These are phyloP conservation scores for Phytophthora idaei DNA, from an alignment of 352 stramenopile species.

Conservation along the genomic window DNA sequence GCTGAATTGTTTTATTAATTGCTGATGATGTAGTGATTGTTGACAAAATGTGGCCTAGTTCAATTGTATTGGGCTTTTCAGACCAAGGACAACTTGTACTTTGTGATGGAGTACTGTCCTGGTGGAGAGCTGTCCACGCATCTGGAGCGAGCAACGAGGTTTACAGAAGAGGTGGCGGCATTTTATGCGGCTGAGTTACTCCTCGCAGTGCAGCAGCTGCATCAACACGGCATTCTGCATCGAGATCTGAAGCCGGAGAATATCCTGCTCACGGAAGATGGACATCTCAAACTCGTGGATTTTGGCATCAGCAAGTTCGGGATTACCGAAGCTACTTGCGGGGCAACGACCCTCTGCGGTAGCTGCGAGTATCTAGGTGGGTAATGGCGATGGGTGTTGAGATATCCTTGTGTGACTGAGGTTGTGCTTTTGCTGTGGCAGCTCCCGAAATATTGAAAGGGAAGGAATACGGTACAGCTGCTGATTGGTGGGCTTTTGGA, in stretches of 20 bases:
- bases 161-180: conserved; percentile 55
- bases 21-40: not conserved
- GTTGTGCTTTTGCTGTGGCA: conserved; percentile 11
- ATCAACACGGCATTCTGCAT: conserved; percentile 86
- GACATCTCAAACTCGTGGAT: conserved; percentile 82
- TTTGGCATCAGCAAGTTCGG: conserved; percentile 88
- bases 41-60: conserved; percentile 36
- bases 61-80: conserved; percentile 85
- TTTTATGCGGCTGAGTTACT: conserved; percentile 83
- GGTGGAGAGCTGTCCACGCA: conserved; percentile 72
- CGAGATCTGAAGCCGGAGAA: conserved; percentile 87
- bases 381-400: conserved; percentile 4
- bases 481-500: conserved; percentile 86
- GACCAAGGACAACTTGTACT: conserved; percentile 58
- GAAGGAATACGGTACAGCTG: conserved; percentile 71
- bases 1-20: not conserved
- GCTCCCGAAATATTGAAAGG: conserved; percentile 74
- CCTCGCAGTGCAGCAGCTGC: conserved; percentile 79
- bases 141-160: conserved; percentile 49
- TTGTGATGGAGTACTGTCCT: conserved; percentile 87
- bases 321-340: conserved; percentile 65
- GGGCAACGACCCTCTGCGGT: conserved; percentile 70
- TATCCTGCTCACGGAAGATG: conserved; percentile 63
- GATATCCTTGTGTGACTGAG: no score
- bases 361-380: conserved; percentile 85